These are phyloP conservation scores for Sporothrix brasiliensis DNA, from an alignment of 2,329 filamentous ascomycete species.

Conservation along the genomic window DNA sequence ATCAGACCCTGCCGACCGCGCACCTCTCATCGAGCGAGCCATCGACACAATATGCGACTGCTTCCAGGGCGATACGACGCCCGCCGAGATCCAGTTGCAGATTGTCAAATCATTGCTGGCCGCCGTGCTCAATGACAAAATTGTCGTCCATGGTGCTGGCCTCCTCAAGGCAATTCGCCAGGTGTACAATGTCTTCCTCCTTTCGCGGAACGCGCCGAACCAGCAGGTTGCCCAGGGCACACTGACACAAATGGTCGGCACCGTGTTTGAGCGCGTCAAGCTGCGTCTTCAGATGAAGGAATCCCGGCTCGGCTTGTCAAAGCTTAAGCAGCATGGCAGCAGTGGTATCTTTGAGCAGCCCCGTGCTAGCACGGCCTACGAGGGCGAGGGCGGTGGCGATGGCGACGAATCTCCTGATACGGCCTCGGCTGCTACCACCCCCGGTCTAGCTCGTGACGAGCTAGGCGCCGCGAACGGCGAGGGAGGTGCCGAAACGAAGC, in stretches of 20 bases:
- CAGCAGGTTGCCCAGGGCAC: conserved; percentile 97
- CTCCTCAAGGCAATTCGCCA: conserved; percentile 94
- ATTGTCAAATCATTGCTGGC: conserved; percentile 97
- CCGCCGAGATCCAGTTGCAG: conserved; percentile 89
- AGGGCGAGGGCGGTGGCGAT: conserved; percentile 42
- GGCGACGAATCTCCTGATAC: conserved; percentile 44
- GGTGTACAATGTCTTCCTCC: conserved; percentile 97
- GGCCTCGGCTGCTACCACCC: conserved; percentile 41
- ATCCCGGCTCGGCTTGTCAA: conserved; percentile 63
- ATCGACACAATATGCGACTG: conserved; percentile 99
- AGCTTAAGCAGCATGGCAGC: conserved; percentile 57
- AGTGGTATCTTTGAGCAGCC: conserved; percentile 56
- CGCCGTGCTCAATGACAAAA: conserved; percentile 96
- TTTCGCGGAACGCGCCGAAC: conserved; percentile 90
- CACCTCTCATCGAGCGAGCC: conserved; percentile 90
- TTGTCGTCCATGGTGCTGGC: conserved; percentile 95
- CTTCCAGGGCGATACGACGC: conserved; percentile 94
- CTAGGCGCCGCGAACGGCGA: conserved; percentile 38
- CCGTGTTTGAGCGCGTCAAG: conserved; percentile 94
- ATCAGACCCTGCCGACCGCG: conserved; percentile 45
- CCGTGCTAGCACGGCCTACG: conserved; percentile 38
- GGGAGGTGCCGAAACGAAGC: conserved; percentile 49
- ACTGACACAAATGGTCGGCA: conserved; percentile 96
- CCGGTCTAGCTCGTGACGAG: conserved; percentile 36
- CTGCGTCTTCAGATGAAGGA: conserved; percentile 85